Evolutionary conservation across 352 stramenopile genomes (phyloP).

Genomic region (Phytophthora agathidicida): DNA sequence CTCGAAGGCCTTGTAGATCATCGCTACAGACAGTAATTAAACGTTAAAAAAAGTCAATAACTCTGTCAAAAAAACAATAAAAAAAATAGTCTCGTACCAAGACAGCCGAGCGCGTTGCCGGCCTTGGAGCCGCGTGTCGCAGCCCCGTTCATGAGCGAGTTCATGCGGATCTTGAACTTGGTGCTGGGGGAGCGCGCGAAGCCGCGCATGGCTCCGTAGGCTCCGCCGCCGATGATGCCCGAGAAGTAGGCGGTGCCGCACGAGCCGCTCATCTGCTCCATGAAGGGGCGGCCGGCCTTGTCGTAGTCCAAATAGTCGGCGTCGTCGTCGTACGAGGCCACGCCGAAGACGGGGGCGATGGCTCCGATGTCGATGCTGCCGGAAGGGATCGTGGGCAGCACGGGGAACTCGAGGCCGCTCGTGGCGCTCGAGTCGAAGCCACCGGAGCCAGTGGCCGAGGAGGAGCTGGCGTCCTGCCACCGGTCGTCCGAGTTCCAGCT

Average conservation of each 20-base stretch:
- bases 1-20: slow-evolving; percentile 90
- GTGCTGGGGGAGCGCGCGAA: slow-evolving; percentile 76
- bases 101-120: slow-evolving; percentile 81
- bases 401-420: slow-evolving; percentile 68
- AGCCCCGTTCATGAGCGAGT: slow-evolving; percentile 88
- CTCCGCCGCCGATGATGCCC: slow-evolving; percentile 80
- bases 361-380: slow-evolving; percentile 80
- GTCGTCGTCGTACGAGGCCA: slow-evolving; percentile 79
- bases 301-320: slow-evolving; percentile 90
- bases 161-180: slow-evolving; percentile 91
- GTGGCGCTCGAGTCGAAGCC: slow-evolving; percentile 53
- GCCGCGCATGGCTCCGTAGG: slow-evolving; percentile 69
- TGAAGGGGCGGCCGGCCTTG: slow-evolving; percentile 82
- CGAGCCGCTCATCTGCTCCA: slow-evolving; percentile 82
- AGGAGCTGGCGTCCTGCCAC: slow-evolving; percentile 69
- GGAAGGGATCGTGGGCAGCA: slow-evolving; percentile 76
- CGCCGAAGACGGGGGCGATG: slow-evolving; percentile 88
- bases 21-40: slow-evolving; percentile 54
- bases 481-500: slow-evolving; percentile 79
- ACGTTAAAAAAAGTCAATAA: slow-evolving; percentile 15
- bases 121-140: slow-evolving; percentile 83
- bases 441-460: slow-evolving; percentile 40
- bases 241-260: slow-evolving; percentile 87
- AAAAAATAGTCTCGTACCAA: slow-evolving; percentile 15
- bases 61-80: slow-evolving; percentile 18